Conservation (phyloP, 805 yeast species). For the Yarrowia sp. region DNA sequence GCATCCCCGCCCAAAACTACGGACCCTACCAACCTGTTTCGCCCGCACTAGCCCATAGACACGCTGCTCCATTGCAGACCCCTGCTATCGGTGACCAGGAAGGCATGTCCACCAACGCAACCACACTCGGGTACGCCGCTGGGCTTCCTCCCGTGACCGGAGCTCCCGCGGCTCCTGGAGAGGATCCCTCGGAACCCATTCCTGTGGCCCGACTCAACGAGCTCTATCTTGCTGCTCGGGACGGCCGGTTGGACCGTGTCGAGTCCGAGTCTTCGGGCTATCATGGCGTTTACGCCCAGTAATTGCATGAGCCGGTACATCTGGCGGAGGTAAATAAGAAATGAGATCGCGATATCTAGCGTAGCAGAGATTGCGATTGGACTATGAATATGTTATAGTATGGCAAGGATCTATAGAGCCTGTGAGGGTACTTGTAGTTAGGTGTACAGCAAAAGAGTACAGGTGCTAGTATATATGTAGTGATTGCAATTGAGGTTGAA, state of each 20-base stretch:
- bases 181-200: conserved; percentile 40
- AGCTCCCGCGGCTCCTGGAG: conserved; percentile 32
- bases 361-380: neutral
- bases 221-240: conserved; percentile 53
- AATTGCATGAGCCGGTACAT: conserved; percentile 26
- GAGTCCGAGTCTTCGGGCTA: conserved; percentile 47
- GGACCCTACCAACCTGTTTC: conserved; percentile 39
- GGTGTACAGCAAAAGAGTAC: too few species aligned
- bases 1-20: conserved; percentile 36
- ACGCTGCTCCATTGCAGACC: conserved; percentile 28
- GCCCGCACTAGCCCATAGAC: conserved; percentile 34
- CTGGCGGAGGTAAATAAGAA: neutral
- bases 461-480: too few species aligned
- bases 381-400: too few species aligned
- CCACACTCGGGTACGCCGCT: conserved; percentile 17
- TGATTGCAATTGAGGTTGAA: too few species aligned
- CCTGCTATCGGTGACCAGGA: conserved; percentile 16
- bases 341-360: neutral
- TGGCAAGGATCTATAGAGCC: too few species aligned
- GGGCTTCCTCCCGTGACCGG: conserved; percentile 21
- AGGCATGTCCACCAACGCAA: conserved; percentile 20
- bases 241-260: conserved; percentile 52
- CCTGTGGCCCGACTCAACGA: conserved; percentile 49
- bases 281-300: conserved; percentile 44
- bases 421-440: too few species aligned